These are phyloP conservation scores for Vitellaria paradoxa DNA, from an alignment of 179 eudicot genomes.

Conservation along the genomic window DNA sequence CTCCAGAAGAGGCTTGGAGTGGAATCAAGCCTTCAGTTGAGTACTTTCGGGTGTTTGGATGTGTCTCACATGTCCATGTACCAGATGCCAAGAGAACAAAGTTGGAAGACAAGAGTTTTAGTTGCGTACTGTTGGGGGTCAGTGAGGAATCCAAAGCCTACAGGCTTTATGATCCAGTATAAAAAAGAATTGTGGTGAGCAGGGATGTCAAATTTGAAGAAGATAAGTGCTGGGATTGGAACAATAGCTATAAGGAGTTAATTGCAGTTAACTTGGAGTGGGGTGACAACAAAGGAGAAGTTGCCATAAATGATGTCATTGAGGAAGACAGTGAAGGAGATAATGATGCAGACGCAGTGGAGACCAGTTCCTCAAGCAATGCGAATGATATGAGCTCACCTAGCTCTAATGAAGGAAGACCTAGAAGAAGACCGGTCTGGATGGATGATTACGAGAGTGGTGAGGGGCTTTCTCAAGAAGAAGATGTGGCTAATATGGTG, in stretches of 20 bases:
- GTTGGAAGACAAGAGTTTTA: constrained; percentile 9
- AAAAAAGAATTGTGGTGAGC: background rate
- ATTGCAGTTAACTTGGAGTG: background rate
- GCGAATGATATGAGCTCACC: too few relatives aligned
- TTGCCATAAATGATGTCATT: background rate
- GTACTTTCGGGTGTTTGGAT: constrained; percentile 9
- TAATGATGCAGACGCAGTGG: background rate
- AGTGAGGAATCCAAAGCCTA: constrained; percentile 10
- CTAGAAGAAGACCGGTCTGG: background rate
- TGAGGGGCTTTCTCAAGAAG: background rate
- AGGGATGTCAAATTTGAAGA: constrained; percentile 15
- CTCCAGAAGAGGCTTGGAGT: constrained; percentile 16
- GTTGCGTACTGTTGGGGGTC: background rate
- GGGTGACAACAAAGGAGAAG: background rate
- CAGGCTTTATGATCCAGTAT: background rate
- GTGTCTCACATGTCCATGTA: background rate
- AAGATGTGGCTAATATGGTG: background rate
- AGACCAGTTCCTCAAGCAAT: too few relatives aligned
- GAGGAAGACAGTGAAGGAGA: background rate
- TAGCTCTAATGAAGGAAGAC: too few relatives aligned
- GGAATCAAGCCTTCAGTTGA: constrained; percentile 13
- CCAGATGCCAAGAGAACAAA: background rate
- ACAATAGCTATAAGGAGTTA: too few relatives aligned
- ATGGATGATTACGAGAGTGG: background rate
- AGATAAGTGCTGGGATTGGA: background rate